Base-by-base conservation (phyloP, 164 flowering plant genomes). In the Annona cherimola region DNA sequence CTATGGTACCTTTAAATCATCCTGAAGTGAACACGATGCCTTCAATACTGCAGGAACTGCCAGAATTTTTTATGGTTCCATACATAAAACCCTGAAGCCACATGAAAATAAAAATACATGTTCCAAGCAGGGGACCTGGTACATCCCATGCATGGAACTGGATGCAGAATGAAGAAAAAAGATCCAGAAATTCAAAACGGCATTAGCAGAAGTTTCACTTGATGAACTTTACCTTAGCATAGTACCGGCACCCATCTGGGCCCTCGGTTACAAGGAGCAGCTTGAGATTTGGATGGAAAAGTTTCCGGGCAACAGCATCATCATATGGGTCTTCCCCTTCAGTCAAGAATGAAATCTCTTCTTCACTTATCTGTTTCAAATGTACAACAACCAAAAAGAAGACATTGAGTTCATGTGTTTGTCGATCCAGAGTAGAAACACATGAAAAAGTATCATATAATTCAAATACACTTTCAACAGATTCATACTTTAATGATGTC, bases 251-350 rank as follows among this genome's bases (percentile, higher is more conserved):
- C 68, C 99, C 99, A 60, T 87, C 87, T 61, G 93, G 83, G 59
- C 98, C 99, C 74, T 91, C 95, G 50, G 99, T 96, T 59, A 96
- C 98, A 71, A 96, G 92, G 19, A 96, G 87, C 76, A 96, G 78
- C 68, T 89, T 93, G 66, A 92, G 95, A 71, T 90, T 89, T 57
- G 93, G 86, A 82, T 93, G 98, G 78, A 74, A 87, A n/a, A 93
- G 77, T 74, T 88, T 90, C 14, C 87, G 90, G 62, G 87, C 97
- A 67, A 92, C 95, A 71, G 83, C 81, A 74, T 96, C 99, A 75
- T 92, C 94, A 76, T 85, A 89, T 43, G 94, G 96, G 81, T 93
- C 96, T 81, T 93, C 93, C 67, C 98, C 99, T 73, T 86, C 67
- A 7, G 95, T 92, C 67, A 96, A 81, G 75, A 93, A 93, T 35